phyloP scores from a whole-genome alignment of 164 flowering plant species.

The Vitis riparia region DNA sequence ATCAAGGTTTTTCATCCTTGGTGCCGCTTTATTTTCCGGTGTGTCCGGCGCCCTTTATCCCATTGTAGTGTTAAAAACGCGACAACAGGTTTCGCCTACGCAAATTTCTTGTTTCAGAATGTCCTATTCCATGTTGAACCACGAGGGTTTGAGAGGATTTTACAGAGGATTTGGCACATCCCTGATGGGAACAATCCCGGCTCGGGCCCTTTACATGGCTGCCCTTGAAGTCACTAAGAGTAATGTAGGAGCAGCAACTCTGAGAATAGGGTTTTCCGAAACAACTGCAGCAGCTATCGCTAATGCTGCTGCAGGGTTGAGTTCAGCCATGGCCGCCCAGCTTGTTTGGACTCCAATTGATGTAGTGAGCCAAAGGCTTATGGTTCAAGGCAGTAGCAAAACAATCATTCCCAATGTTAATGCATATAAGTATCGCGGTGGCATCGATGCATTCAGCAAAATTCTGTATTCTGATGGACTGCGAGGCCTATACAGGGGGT shows the following conservation, averaged over 20 bases:
- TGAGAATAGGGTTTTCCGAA: constrained; percentile 57
- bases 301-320: constrained; percentile 77
- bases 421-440: constrained; percentile 46
- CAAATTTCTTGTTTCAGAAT: constrained; percentile 42
- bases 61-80: constrained; percentile 61
- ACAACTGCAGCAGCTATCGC: constrained; percentile 63
- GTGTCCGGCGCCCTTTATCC: constrained; percentile 74
- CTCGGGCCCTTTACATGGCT: constrained; percentile 80
- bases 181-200: constrained; percentile 79
- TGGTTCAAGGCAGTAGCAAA: constrained; percentile 59
- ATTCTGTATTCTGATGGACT: constrained; percentile 54
- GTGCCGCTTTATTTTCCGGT: constrained; percentile 84
- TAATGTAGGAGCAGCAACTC: constrained; percentile 52
- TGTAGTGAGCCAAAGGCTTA: constrained; percentile 81
- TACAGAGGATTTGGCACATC: constrained; percentile 85
- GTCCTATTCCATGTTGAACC: constrained; percentile 37
- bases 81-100: constrained; percentile 52
- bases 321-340: constrained; percentile 84
- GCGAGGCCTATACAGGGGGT: constrained; percentile 77
- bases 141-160: constrained; percentile 68
- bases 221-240: constrained; percentile 83
- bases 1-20: constrained; percentile 80
- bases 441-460: constrained; percentile 71
- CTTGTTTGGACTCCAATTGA: constrained; percentile 88
- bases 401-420: constrained; percentile 1